Evolutionary conservation across 2,329 filamentous ascomycete genomes (phyloP).

Genomic region (Fragosphaeria purpurea): DNA sequence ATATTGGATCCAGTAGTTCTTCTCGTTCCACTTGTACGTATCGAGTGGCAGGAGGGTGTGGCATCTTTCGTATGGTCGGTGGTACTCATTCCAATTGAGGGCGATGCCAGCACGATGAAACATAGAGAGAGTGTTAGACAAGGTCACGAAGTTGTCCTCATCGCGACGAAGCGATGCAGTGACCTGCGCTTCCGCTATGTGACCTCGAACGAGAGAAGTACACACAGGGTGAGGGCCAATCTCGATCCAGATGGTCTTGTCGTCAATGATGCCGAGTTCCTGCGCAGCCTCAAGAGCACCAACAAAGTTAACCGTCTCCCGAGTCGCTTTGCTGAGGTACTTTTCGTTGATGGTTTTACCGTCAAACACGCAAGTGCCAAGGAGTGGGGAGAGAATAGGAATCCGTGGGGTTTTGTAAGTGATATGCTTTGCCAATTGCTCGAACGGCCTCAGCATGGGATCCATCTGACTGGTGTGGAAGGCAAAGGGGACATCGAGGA

Average conservation of each 20-base stretch:
- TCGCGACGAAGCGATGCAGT: slow-evolving; percentile 50
- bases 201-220: slow-evolving; percentile 58
- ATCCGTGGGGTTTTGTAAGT: slow-evolving; percentile 36
- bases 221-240: slow-evolving; percentile 66
- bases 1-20: slow-evolving; percentile 59
- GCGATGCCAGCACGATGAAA: slow-evolving; percentile 52
- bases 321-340: slow-evolving; percentile 56
- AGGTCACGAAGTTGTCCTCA: slow-evolving; percentile 54
- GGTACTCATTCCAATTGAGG: slow-evolving; percentile 63
- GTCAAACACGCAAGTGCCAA: slow-evolving; percentile 42
- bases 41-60: slow-evolving; percentile 51
- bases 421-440: slow-evolving; percentile 30
- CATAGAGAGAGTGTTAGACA: slow-evolving; percentile 45
- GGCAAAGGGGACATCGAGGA: slow-evolving; percentile 42
- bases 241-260: slow-evolving; percentile 62
- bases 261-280: slow-evolving; percentile 48
- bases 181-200: slow-evolving; percentile 42
- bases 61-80: slow-evolving; percentile 35
- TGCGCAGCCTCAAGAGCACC: slow-evolving; percentile 50
- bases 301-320: slow-evolving; percentile 60
- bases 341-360: slow-evolving; percentile 43
- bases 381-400: slow-evolving; percentile 58
- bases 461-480: slow-evolving; percentile 46
- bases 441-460: slow-evolving; percentile 48
- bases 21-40: slow-evolving; percentile 61